Conservation (phyloP, 2,329 filamentous ascomycete genomes). For the Falciphora oryzae region DNA sequence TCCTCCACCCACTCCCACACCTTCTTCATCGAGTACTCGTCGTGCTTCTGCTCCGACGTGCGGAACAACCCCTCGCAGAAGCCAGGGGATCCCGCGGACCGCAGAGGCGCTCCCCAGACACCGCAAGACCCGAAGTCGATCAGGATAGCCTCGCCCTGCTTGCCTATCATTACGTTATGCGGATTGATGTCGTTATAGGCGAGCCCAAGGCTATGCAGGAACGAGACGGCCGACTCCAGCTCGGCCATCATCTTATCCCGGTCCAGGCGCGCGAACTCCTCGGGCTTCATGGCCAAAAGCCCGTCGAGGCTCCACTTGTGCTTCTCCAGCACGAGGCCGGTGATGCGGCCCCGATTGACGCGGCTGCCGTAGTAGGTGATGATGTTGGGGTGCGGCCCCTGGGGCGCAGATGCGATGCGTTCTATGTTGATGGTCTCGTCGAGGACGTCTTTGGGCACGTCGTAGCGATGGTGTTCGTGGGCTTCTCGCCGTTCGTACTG, state of each 20-base stretch:
- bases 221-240: conserved; percentile 12
- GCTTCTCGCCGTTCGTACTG: too few relatives aligned
- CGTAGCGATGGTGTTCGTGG: too few relatives aligned
- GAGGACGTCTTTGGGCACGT: too few relatives aligned
- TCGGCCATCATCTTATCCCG: conserved; percentile 9
- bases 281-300: too few relatives aligned
- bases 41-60: neutral
- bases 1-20: neutral
- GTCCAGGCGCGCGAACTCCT: too few relatives aligned
- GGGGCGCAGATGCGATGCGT: too few relatives aligned
- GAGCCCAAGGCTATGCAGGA: conserved; percentile 14
- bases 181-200: conserved; percentile 18
- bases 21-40: neutral
- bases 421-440: too few relatives aligned
- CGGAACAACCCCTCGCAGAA: neutral
- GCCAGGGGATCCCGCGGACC: neutral
- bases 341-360: too few relatives aligned
- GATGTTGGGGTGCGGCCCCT: too few relatives aligned
- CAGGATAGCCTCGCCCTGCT: conserved; percentile 10
- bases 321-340: too few relatives aligned
- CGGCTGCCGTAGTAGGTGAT: too few relatives aligned
- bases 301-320: too few relatives aligned
- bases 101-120: neutral
- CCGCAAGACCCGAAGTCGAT: conserved; percentile 12
- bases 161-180: conserved; percentile 12